Evolutionary conservation across 257 asterid species (phyloP).

Genomic region (Capsicum chinense): DNA sequence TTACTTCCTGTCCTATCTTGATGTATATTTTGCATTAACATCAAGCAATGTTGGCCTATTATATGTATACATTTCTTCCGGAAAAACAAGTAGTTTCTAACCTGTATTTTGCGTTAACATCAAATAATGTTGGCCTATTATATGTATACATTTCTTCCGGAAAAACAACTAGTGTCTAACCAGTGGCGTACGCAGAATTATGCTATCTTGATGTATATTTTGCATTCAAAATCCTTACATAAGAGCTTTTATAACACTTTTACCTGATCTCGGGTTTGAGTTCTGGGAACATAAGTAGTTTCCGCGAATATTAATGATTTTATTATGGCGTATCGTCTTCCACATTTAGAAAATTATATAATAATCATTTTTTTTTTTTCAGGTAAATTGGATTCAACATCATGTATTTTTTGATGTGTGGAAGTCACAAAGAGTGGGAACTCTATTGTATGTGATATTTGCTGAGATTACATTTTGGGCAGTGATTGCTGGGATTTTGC

Average conservation of each 20-base stretch:
- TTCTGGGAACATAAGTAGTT: background rate
- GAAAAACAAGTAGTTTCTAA: background rate
- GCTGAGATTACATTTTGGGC: constrained; percentile 91
- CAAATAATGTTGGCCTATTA: no score
- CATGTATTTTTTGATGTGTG: constrained; percentile 75
- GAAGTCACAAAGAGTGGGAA: constrained; percentile 79
- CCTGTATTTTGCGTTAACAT: background rate
- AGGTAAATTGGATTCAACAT: constrained; percentile 84
- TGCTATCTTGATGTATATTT: no score
- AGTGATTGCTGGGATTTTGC: constrained; percentile 70
- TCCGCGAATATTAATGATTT: background rate
- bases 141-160: no score
- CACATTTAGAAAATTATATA: background rate
- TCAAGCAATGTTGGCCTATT: no score
- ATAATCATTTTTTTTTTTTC: constrained; percentile 25
- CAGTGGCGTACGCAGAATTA: no score
- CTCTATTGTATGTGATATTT: constrained; percentile 71
- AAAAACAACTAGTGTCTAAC: background rate
- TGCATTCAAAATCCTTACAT: no score
- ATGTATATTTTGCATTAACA: no score
- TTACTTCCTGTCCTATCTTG: no score
- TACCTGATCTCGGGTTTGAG: background rate
- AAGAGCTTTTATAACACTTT: no score
- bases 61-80: no score
- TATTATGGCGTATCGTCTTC: background rate